Conservation (phyloP, 352 stramenopile species). For the Peronospora farinosa region DNA sequence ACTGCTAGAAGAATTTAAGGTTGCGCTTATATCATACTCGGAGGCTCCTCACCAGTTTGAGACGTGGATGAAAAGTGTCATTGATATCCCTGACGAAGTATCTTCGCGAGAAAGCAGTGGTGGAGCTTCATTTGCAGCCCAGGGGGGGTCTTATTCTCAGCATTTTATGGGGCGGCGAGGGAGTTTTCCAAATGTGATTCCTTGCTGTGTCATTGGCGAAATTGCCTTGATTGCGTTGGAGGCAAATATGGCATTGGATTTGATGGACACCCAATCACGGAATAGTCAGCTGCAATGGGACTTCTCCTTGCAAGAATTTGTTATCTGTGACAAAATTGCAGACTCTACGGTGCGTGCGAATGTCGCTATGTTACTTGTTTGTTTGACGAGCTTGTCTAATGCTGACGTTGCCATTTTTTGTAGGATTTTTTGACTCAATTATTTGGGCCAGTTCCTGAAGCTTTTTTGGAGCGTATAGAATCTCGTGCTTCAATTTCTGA, state of each 20-base stretch:
- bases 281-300: constrained; percentile 27
- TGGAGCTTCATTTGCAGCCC: constrained; percentile 19
- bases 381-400: constrained; percentile 3
- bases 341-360: constrained; percentile 35
- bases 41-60: constrained; percentile 44
- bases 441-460: constrained; percentile 32
- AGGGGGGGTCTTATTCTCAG: constrained; percentile 23
- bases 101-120: constrained; percentile 33
- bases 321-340: constrained; percentile 43
- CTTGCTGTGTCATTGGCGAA: constrained; percentile 37
- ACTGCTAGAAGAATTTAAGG: constrained; percentile 43
- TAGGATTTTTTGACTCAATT: constrained; percentile 38
- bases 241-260: constrained; percentile 17
- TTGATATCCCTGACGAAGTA: constrained; percentile 31
- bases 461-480: constrained; percentile 19
- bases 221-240: constrained; percentile 25
- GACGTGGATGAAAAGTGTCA: constrained; percentile 43
- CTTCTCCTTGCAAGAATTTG: constrained; percentile 37
- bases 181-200: constrained; percentile 28
- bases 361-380: constrained; percentile 2
- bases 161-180: constrained; percentile 29
- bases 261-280: constrained; percentile 2
- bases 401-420: constrained; percentile 11
- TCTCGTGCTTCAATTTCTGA: constrained; percentile 22
- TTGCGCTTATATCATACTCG: constrained; percentile 40